Conservation (phyloP, 2,329 filamentous ascomycete species). For the Fusarium sambucinum region DNA sequence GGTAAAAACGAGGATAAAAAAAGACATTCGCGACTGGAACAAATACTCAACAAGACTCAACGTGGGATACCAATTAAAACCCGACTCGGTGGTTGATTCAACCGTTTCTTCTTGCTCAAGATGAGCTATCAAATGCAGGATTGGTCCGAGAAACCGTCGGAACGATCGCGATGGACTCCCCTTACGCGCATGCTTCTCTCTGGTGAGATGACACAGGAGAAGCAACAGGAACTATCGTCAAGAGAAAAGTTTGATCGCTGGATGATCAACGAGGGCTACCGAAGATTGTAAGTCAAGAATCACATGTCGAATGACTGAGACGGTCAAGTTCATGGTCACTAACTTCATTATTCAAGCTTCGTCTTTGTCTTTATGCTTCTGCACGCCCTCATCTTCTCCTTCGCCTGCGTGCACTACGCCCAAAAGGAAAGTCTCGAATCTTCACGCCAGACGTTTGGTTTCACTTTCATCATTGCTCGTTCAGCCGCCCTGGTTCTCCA, state of each 20-base stretch:
- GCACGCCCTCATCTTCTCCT: conserved; percentile 81
- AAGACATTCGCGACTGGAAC: background rate
- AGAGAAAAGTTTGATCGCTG: conserved; percentile 83
- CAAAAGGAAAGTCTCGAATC: conserved; percentile 79
- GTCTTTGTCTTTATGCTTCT: conserved; percentile 80
- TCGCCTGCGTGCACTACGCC: conserved; percentile 83
- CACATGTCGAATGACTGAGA: background rate
- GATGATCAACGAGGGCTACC: conserved; percentile 91
- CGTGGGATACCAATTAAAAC: background rate
- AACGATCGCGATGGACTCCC: conserved; percentile 85
- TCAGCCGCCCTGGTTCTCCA: conserved; percentile 82
- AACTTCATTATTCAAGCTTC: conserved; percentile 60
- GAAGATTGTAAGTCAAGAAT: conserved; percentile 73
- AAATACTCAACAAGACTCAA: background rate
- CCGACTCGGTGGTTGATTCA: conserved; percentile 6
- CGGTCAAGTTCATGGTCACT: background rate
- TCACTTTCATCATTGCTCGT: conserved; percentile 82
- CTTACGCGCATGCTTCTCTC: conserved; percentile 86
- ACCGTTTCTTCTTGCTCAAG: conserved; percentile 15
- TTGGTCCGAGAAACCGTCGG: conserved; percentile 61
- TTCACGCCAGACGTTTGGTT: conserved; percentile 76
- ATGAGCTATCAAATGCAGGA: conserved; percentile 49
- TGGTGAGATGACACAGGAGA: conserved; percentile 82
- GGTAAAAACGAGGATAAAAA: background rate
- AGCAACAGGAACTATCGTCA: conserved; percentile 73